Evolutionary conservation across 768 basidiomycete genomes (phyloP).

Genomic region (Naganishia kalamii): DNA sequence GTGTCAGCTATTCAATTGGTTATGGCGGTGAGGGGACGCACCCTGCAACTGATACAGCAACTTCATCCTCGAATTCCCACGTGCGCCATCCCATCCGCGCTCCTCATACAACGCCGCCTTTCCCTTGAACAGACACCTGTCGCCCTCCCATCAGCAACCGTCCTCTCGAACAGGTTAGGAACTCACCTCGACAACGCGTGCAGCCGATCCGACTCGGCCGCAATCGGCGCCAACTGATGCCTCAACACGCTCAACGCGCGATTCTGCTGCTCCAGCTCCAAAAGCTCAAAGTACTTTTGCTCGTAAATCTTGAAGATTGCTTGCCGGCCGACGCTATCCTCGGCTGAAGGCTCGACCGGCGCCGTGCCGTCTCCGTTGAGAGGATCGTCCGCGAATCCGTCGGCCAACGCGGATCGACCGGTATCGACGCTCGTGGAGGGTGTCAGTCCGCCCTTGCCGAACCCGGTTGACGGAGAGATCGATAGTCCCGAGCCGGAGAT

Average conservation of each 20-base stretch:
- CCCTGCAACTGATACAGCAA: conserved; percentile 77
- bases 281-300: conserved; percentile 91
- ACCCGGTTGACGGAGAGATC: not conserved
- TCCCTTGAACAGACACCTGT: conserved; percentile 50
- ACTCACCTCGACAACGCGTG: conserved; percentile 80
- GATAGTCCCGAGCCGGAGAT: conserved; percentile 4
- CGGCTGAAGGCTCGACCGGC: conserved; percentile 26
- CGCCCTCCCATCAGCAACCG: conserved; percentile 17
- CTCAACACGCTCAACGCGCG: conserved; percentile 78
- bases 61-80: conserved; percentile 66
- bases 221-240: conserved; percentile 74
- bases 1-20: too few species aligned
- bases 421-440: not conserved
- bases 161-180: not conserved
- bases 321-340: conserved; percentile 53
- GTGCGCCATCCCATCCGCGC: conserved; percentile 83
- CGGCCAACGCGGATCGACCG: not conserved
- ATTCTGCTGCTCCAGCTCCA: conserved; percentile 73
- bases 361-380: too few species aligned
- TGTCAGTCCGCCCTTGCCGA: not conserved
- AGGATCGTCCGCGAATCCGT: not conserved
- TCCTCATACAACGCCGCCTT: conserved; percentile 72
- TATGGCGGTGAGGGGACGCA: too few species aligned
- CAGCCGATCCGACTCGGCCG: conserved; percentile 64
- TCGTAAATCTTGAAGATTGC: conserved; percentile 80